A percentile compares a stretch with the other conserved stretches of the same genome.
Conservation (phyloP, 1,284 basidiomycete genomes). For the Cystobasidium sp. region DNA sequence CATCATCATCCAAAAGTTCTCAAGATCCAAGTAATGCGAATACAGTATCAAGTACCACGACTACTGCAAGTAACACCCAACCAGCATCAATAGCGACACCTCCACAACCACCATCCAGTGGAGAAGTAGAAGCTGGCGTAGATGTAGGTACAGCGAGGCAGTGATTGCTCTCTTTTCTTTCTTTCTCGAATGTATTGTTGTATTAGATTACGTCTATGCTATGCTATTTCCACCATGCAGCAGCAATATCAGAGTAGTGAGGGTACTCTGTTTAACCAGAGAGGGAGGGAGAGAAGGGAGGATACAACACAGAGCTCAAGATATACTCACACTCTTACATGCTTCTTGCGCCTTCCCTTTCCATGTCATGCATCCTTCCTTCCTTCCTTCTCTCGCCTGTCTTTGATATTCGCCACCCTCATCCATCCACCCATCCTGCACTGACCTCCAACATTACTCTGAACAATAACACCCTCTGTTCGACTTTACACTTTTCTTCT, state of each 20-base stretch:
- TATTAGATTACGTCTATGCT: background rate
- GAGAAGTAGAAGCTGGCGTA: constrained; percentile 24
- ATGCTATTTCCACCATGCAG: background rate
- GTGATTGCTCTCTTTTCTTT: too few relatives aligned
- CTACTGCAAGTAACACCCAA: background rate
- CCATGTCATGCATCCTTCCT: background rate
- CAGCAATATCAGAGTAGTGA: too few relatives aligned
- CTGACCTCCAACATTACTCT: background rate
- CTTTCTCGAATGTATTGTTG: background rate
- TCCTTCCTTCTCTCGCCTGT: too few relatives aligned
- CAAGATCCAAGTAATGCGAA: background rate
- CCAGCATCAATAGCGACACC: background rate
- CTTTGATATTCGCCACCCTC: too few relatives aligned
- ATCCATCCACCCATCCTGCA: too few relatives aligned
- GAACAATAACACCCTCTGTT: background rate
- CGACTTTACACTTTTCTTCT: background rate
- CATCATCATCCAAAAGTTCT: background rate
- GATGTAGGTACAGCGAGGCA: constrained; percentile 39
- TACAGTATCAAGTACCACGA: background rate
- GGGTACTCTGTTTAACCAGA: too few relatives aligned
- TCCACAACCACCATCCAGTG: background rate
- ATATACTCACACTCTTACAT: too few relatives aligned
- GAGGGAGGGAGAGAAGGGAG: too few relatives aligned
- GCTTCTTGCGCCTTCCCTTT: background rate
- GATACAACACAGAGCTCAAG: too few relatives aligned